Percentiles rank a stretch among this genome's conserved stretches.
Conservation (phyloP, 371 early-diverging fungal species). For the Dinochytrium kinnereticum region DNA sequence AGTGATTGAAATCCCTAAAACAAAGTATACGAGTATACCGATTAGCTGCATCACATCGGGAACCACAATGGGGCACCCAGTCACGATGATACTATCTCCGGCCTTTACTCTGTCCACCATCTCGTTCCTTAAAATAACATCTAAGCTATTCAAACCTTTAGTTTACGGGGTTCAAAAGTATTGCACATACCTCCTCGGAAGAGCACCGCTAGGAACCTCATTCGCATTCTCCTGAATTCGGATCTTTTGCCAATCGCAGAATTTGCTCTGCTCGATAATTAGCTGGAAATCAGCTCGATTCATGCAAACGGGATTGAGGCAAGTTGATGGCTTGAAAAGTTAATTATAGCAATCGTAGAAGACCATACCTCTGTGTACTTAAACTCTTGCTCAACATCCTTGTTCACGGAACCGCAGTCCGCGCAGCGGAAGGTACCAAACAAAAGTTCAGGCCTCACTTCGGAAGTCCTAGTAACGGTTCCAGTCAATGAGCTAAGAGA, state of each 20-base stretch:
- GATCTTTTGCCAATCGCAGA: constrained; percentile 98
- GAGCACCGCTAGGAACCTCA: constrained; percentile 97
- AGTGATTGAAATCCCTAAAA: not conserved
- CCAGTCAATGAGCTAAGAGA: constrained; percentile 88
- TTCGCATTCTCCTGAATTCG: constrained; percentile 97
- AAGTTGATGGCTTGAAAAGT: constrained; percentile 85
- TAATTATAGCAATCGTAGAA: no score
- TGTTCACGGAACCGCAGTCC: constrained; percentile 84
- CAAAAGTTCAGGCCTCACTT: constrained; percentile 97
- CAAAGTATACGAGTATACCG: constrained; percentile 29
- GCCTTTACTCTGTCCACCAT: constrained; percentile 97
- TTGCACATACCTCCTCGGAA: constrained; percentile 85
- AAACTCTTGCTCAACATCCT: constrained; percentile 94
- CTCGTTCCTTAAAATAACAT: constrained; percentile 96
- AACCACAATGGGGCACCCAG: constrained; percentile 94
- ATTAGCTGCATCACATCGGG: constrained; percentile 89
- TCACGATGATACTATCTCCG: constrained; percentile 93
- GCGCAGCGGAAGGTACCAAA: constrained; percentile 93
- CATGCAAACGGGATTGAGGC: constrained; percentile 87
- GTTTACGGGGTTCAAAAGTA: not conserved
- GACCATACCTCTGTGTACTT: constrained; percentile 88
- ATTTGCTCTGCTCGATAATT: constrained; percentile 84
- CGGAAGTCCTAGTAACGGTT: constrained; percentile 98
- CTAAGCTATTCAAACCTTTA: constrained; percentile 66
- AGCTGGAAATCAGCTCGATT: constrained; percentile 89